Percentiles rank a stretch among this genome's conserved stretches.
Evolutionary conservation across 1,284 basidiomycete genomes (phyloP).

Genomic region (Boletus nobilissimus): DNA sequence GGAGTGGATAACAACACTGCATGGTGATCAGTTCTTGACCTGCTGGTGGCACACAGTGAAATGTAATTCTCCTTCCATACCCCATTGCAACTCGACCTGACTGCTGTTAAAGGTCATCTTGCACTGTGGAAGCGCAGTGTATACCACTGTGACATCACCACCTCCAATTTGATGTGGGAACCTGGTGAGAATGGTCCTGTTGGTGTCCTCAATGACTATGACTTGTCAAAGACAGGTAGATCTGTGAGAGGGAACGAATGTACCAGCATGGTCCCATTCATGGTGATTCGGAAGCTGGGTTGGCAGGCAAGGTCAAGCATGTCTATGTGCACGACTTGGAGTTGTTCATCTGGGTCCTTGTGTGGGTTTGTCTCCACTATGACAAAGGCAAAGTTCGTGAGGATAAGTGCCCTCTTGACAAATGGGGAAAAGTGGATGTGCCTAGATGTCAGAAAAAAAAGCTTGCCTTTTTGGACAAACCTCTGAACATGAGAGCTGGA

Average conservation of each 20-base stretch:
- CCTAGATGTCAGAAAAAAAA: neutral
- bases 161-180: constrained; percentile 47
- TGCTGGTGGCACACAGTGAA: neutral
- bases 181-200: neutral
- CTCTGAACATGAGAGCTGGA: neutral
- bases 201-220: constrained; percentile 49
- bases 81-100: neutral
- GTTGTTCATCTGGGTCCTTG: too few relatives aligned
- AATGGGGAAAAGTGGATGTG: constrained; percentile 19
- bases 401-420: neutral
- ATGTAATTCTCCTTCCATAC: neutral
- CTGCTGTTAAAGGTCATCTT: constrained; percentile 40
- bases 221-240: constrained; percentile 34
- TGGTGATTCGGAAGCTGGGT: neutral
- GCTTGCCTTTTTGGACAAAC: neutral
- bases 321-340: too few relatives aligned
- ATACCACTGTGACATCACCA: constrained; percentile 46
- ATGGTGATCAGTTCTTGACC: neutral
- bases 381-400: constrained; percentile 2
- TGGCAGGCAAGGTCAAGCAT: neutral
- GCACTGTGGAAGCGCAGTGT: constrained; percentile 45
- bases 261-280: neutral
- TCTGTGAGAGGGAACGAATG: neutral
- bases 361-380: constrained; percentile 6
- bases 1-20: neutral